Base-by-base conservation (phyloP, 768 basidiomycete genomes). In the Infundibulicybe gibba region DNA sequence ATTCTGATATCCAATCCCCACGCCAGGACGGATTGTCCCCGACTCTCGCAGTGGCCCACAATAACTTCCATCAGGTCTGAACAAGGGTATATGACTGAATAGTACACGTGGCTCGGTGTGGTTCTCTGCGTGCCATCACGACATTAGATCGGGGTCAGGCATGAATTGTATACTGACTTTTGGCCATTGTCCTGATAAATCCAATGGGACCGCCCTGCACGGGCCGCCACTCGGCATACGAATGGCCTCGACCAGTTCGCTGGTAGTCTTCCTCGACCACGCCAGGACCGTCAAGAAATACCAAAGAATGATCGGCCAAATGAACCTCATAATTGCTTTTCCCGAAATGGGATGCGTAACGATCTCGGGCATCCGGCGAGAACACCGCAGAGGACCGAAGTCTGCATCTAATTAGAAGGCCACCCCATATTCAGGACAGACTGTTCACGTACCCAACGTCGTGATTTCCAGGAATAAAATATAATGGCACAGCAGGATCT, bases 71-170 rank as follows among this genome's bases (percentile, higher is more conserved):
- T 81, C 79, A 3, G 84, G 79, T 35, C 94, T 76, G 37, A 79
- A 79, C 8, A 97, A 77, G n/a, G 94, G 94, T 41, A 97, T 91
- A 60, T 97, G 94, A 2, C 80, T 85, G 48, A 97, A 79, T 21
- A 95, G 69, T 16, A 94, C 69, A n/a, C 77, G 63, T 0, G 87
- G 85, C 32, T 74, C 65, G 15, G 47, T 53, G 46, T 63, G 54
- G 32, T 55, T 53, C 20, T 58, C 70, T 71, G 50, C 6, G 34
- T 16, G 21, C 21, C 3, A 34, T 41, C 25, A 34, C 31, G 15
- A 32, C 13, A 9, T 16, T 5, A 42, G 15, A 32, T 17, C 25
- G 10, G 43, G 9, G 30, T 10, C 16, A n/a, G 3, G 38, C 41
- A 16, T 40, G 10, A 12, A 25, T 41, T n/a, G 20, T 21, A 35